A percentile compares a stretch with the other conserved stretches of the same genome.
Conservation (phyloP, 306 rosid species). For the Begonia masoniana region DNA sequence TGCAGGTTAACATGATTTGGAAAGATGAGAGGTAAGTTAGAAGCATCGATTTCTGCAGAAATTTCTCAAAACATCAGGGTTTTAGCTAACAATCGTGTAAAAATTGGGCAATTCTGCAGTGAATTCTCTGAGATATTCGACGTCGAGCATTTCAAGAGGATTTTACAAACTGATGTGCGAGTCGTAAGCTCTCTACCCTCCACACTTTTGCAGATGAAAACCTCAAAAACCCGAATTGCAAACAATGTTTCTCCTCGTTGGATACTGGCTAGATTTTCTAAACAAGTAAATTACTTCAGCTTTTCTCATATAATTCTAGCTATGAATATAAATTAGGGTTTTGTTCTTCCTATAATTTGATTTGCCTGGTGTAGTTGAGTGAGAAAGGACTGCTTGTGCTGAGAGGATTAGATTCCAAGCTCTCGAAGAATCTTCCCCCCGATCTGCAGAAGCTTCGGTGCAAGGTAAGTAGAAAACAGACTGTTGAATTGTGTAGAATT, state of each 20-base stretch:
- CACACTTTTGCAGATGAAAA: slow-evolving; percentile 28
- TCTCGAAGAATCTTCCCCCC: slow-evolving; percentile 42
- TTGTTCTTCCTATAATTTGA: not conserved
- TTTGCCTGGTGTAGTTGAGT: slow-evolving; percentile 19
- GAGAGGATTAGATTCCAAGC: slow-evolving; percentile 48
- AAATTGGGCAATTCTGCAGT: slow-evolving; percentile 15
- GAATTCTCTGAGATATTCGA: slow-evolving; percentile 45
- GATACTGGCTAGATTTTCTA: slow-evolving; percentile 31
- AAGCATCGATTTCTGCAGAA: too few relatives aligned
- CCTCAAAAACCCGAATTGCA: slow-evolving; percentile 25
- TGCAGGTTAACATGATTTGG: slow-evolving; percentile 44
- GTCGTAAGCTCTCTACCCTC: slow-evolving; percentile 37
- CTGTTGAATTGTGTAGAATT: not conserved
- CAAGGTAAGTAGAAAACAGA: slow-evolving; percentile 15
- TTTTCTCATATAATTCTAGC: too few relatives aligned
- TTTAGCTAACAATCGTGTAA: too few relatives aligned
- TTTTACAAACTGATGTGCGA: slow-evolving; percentile 35
- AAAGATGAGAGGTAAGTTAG: slow-evolving; percentile 34
- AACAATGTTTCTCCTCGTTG: slow-evolving; percentile 32
- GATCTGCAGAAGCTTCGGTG: slow-evolving; percentile 50
- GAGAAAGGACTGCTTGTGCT: slow-evolving; percentile 32
- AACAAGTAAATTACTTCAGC: slow-evolving; percentile 15
- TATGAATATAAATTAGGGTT: too few relatives aligned
- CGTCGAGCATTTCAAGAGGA: slow-evolving; percentile 29
- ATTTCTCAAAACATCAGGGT: too few relatives aligned